A percentile compares a stretch with the other conserved stretches of the same genome.
Evolutionary conservation across 805 yeast genomes (phyloP).

Genomic region (Lachancea thermotolerans): DNA sequence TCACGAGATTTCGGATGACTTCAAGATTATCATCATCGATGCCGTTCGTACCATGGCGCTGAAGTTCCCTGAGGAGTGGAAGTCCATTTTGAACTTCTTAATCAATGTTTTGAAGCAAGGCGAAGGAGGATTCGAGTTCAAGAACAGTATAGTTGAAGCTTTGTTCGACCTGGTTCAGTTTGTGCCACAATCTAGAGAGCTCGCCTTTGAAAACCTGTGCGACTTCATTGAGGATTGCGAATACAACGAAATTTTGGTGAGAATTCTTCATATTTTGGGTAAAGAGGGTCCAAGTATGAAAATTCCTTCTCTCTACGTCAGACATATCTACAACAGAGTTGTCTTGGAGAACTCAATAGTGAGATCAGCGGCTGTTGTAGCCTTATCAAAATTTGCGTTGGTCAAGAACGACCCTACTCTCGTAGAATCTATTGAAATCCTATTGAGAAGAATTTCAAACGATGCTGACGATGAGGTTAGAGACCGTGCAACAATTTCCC

Average conservation of each 20-base stretch:
- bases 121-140: slow-evolving; percentile 83
- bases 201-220: slow-evolving; percentile 81
- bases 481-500: slow-evolving; percentile 88
- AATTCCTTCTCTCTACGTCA: slow-evolving; percentile 83
- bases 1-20: slow-evolving; percentile 93
- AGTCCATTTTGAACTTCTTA: slow-evolving; percentile 71
- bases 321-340: slow-evolving; percentile 95
- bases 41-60: slow-evolving; percentile 88
- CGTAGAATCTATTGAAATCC: slow-evolving; percentile 59
- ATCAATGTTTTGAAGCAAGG: slow-evolving; percentile 73
- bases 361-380: slow-evolving; percentile 91
- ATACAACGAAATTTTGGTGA: slow-evolving; percentile 86
- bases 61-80: slow-evolving; percentile 88
- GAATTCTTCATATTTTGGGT: slow-evolving; percentile 87
- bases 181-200: slow-evolving; percentile 74
- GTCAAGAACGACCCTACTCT: slow-evolving; percentile 61
- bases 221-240: slow-evolving; percentile 99
- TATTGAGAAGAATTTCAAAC: slow-evolving; percentile 74
- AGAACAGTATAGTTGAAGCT: slow-evolving; percentile 85
- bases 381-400: slow-evolving; percentile 84
- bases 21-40: slow-evolving; percentile 88
- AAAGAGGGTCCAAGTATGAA: slow-evolving; percentile 86
- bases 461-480: slow-evolving; percentile 96
- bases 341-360: slow-evolving; percentile 93
- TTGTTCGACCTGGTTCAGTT: slow-evolving; percentile 84